Evolutionary conservation across 352 stramenopile species (phyloP), one percentile per base, ranked within the genome.

Genomic region (Pythium pyrilobum): DNA sequence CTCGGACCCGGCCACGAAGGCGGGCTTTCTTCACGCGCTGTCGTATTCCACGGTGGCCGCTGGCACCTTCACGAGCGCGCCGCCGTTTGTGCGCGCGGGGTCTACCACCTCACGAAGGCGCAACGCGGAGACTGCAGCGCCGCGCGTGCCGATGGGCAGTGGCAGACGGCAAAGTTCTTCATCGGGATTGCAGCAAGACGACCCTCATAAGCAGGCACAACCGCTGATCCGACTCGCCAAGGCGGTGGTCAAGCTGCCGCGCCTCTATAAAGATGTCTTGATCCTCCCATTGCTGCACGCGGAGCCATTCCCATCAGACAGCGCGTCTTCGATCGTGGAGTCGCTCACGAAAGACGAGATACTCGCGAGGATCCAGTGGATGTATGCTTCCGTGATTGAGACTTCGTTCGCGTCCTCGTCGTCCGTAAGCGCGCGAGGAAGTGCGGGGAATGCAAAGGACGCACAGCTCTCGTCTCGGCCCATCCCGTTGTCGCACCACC

Each of bases 1-100:
- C 6, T 8, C 18, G 2, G 45, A 56, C 3, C 23, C 27, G 23
- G 20, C 33, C 8, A 31, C 24, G 12, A 33, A 37, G n/a, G 15
- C 52, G 11, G 40, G 43, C 13, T 77, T 75, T n/a, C 21, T 77
- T 12, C 46, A 59, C 3, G 68, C 67, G n/a, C 50, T 77, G 3
- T 54, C 71, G 39, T 77, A 77, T 52, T 77, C 64, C 47, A 80
- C 67, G 6, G 67, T 75, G 29, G 71, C 54, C 16, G 65, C 66
- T 5, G 71, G 46, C 3, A 50, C 33, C 7, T 48, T 69, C 9
- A 48, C 38, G 4, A 50, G 28, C n/a, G 39, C 56, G 7, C 47
- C 54, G 15, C 15, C 52, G 20, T 70, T 76, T 38, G 31, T 74
- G 0, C 60, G 46, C 1, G 42, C 52, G 0, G 57, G 53, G 11